Percentiles rank a stretch among this genome's conserved stretches.
phyloP scores from a whole-genome alignment of 2,329 filamentous ascomycete genomes.

The Penicillium expansum region DNA sequence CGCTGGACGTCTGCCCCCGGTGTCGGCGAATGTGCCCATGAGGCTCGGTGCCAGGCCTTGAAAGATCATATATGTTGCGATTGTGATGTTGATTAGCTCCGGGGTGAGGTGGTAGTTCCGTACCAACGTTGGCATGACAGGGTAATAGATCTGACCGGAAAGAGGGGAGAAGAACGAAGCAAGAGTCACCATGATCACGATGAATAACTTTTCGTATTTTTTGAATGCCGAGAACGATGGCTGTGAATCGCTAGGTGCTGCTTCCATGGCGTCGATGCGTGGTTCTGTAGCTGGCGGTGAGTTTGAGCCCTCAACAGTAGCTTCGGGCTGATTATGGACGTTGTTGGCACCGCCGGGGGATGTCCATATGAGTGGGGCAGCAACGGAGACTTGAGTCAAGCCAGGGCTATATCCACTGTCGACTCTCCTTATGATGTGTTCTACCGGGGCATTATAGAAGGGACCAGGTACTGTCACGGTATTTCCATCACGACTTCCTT shows the following conservation, averaged over 20 bases:
- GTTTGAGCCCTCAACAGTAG: background rate
- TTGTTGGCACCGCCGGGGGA: background rate
- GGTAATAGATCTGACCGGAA: slow-evolving; percentile 37
- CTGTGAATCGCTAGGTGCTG: background rate
- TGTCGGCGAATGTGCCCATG: slow-evolving; percentile 33
- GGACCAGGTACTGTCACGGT: background rate
- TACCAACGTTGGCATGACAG: slow-evolving; percentile 25
- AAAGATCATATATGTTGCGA: slow-evolving; percentile 31
- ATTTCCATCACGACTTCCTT: background rate
- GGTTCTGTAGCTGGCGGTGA: background rate
- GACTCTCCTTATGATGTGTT: background rate
- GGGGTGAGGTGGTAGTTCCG: slow-evolving; percentile 20
- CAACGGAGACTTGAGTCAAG: background rate
- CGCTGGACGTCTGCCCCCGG: slow-evolving; percentile 30
- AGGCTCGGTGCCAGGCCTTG: slow-evolving; percentile 33
- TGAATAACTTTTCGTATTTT: slow-evolving; percentile 34
- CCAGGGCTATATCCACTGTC: background rate
- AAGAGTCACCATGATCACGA: slow-evolving; percentile 39
- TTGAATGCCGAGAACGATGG: slow-evolving; percentile 32
- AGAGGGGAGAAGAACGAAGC: slow-evolving; percentile 45
- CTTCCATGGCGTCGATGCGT: background rate
- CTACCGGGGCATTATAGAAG: background rate
- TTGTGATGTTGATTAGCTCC: slow-evolving; percentile 29
- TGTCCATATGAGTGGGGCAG: background rate
- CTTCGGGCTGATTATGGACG: background rate